Conservation (phyloP, 2,329 filamentous ascomycete genomes). For the Mycosphaerella sp. region DNA sequence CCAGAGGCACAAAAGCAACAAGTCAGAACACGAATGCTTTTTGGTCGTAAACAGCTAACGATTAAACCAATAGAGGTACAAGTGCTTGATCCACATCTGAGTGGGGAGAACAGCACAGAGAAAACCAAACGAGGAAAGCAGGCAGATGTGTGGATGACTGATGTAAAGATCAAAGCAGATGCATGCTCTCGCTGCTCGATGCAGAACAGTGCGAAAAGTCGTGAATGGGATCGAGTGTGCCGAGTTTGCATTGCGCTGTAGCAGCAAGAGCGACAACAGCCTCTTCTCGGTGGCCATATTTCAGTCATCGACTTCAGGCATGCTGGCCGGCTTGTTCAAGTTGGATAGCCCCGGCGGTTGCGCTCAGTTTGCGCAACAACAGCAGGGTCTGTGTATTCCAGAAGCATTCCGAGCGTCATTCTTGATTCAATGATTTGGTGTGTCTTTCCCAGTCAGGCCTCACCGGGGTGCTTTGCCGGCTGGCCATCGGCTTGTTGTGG, state of each 20-base stretch:
- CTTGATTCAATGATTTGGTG: slow-evolving; percentile 1
- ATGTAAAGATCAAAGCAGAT: slow-evolving; percentile 4
- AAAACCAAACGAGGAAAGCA: not conserved
- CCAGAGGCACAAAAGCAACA: slow-evolving; percentile 10
- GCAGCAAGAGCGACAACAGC: not conserved
- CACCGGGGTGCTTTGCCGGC: slow-evolving; percentile 3
- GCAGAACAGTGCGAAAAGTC: not conserved
- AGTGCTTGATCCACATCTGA: slow-evolving; percentile 1
- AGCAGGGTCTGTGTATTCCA: not conserved
- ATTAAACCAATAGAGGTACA: not conserved
- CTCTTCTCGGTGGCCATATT: not conserved
- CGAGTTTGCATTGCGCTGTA: not conserved
- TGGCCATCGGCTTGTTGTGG: slow-evolving; percentile 8
- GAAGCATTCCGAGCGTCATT: not conserved
- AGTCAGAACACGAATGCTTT: slow-evolving; percentile 9
- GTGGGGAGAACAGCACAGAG: not conserved
- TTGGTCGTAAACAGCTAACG: not conserved
- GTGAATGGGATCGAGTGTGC: not conserved
- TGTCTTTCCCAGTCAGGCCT: not conserved
- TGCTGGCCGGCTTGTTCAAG: not conserved
- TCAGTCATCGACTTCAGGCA: not conserved
- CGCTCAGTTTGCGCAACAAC: not conserved
- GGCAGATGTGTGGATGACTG: not conserved
- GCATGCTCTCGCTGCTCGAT: slow-evolving; percentile 1
- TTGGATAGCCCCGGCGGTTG: not conserved